A percentile compares a stretch with the other conserved stretches of the same genome.
These are phyloP conservation scores for Elongisporangium undulatum DNA, from an alignment of 352 stramenopile species.

Conservation along the genomic window DNA sequence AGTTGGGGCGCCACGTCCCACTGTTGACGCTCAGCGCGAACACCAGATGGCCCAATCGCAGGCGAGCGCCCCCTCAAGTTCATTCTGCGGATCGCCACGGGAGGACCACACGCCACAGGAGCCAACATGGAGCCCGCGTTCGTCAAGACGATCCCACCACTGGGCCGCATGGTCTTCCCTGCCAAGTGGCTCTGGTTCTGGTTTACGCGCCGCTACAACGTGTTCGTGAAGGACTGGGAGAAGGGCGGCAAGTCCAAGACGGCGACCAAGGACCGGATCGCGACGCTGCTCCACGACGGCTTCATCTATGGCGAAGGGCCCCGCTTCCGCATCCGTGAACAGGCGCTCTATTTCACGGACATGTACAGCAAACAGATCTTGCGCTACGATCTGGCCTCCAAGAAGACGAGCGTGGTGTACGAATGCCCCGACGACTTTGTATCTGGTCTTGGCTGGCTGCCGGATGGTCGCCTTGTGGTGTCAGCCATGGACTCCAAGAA, in stretches of 20 bases:
- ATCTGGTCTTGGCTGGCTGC: slow-evolving; percentile 58
- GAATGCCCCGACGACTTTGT: slow-evolving; percentile 36
- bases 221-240: slow-evolving; percentile 1
- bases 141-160: slow-evolving; percentile 15
- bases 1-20: too few relatives aligned
- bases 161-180: slow-evolving; percentile 15
- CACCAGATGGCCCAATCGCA: too few relatives aligned
- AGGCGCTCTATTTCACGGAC: slow-evolving; percentile 61
- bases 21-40: too few relatives aligned
- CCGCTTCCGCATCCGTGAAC: slow-evolving; percentile 43
- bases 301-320: slow-evolving; percentile 53
- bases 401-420: slow-evolving; percentile 33
- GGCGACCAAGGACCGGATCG: slow-evolving; percentile 17
- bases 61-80: too few relatives aligned
- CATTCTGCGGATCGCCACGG: too few relatives aligned
- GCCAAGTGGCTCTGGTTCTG: slow-evolving; percentile 20
- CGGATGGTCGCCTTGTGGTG: slow-evolving; percentile 53
- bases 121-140: too few relatives aligned
- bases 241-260: neutral
- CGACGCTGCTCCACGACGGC: slow-evolving; percentile 18
- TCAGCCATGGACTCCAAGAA: slow-evolving; percentile 40
- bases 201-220: too few relatives aligned
- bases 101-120: too few relatives aligned
- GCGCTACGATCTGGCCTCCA: slow-evolving; percentile 40
- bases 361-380: slow-evolving; percentile 58